phyloP scores from a whole-genome alignment of 805 yeast species.

The Yamadazyma insecticola region DNA sequence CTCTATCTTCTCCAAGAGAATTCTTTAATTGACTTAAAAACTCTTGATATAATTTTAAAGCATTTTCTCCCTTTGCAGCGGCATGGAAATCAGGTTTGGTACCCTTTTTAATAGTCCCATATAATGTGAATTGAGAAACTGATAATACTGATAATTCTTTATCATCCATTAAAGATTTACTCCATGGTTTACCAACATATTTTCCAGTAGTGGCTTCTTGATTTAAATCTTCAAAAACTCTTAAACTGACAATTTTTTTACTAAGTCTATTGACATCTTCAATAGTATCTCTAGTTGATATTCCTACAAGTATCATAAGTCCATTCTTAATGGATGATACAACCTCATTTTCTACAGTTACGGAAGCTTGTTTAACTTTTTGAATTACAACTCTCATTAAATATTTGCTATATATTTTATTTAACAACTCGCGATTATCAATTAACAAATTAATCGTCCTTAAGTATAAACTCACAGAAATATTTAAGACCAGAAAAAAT shows the following conservation, averaged over 20 bases:
- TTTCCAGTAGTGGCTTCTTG: conserved; percentile 37
- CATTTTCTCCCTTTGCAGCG: conserved; percentile 77
- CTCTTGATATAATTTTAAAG: conserved; percentile 46
- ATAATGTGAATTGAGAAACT: conserved; percentile 89
- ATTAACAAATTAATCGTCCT: conserved; percentile 16
- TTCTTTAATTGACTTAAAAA: conserved; percentile 46
- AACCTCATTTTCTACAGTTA: conserved; percentile 66
- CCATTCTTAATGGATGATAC: conserved; percentile 76
- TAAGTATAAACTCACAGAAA: conserved; percentile 43
- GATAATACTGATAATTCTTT: conserved; percentile 70
- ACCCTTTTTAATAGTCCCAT: conserved; percentile 84
- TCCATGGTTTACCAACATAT: conserved; percentile 73
- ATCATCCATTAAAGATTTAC: conserved; percentile 55
- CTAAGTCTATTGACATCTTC: conserved; percentile 71
- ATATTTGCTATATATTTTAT: background rate
- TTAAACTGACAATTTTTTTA: conserved; percentile 57
- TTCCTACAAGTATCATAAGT: conserved; percentile 77
- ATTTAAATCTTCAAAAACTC: conserved; percentile 65
- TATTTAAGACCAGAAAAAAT: conserved; percentile 63
- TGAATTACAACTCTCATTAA: conserved; percentile 87
- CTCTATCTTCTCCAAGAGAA: conserved; percentile 52
- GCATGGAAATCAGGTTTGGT: conserved; percentile 91
- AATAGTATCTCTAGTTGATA: conserved; percentile 68
- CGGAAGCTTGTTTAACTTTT: conserved; percentile 84
- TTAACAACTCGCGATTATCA: background rate